These are phyloP conservation scores for Asterophora lycoperdoides DNA, from an alignment of 768 basidiomycete species.

Conservation along the genomic window DNA sequence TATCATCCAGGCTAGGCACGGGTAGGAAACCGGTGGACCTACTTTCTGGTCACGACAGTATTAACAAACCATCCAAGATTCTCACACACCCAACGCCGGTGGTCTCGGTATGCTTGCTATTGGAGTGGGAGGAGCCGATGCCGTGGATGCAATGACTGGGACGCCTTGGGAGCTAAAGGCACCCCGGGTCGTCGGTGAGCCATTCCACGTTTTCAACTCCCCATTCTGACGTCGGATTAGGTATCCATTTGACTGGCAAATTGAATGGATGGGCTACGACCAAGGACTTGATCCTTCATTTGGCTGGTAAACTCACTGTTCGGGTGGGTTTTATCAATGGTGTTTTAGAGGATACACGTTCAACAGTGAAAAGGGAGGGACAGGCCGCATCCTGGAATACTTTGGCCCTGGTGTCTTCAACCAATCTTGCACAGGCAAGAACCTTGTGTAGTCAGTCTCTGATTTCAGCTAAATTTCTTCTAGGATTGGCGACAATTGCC, in stretches of 20 bases:
- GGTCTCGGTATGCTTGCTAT: conserved; percentile 96
- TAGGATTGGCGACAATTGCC: conserved; percentile 89
- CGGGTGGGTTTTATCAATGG: conserved; percentile 49
- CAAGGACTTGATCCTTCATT: conserved; percentile 92
- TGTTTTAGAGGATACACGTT: neutral
- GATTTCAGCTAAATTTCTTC: neutral
- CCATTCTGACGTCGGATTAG: conserved; percentile 34
- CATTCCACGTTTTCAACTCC: neutral
- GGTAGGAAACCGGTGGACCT: conserved; percentile 35
- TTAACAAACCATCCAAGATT: conserved; percentile 47
- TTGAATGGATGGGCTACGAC: conserved; percentile 90
- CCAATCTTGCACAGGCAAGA: conserved; percentile 87
- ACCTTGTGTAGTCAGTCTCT: neutral
- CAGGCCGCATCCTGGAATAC: conserved; percentile 94
- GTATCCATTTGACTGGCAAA: conserved; percentile 84
- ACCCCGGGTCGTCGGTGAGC: conserved; percentile 73
- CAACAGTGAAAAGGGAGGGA: conserved; percentile 68
- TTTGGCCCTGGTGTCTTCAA: conserved; percentile 87
- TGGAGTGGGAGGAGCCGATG: conserved; percentile 98
- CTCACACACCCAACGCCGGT: conserved; percentile 97
- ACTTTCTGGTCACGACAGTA: neutral
- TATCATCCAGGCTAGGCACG: conserved; percentile 65
- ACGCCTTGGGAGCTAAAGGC: conserved; percentile 98
- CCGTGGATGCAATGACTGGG: conserved; percentile 96
- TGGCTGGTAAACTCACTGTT: conserved; percentile 93